A percentile compares a stretch with the other conserved stretches of the same genome.
Evolutionary conservation across 1,284 basidiomycete genomes (phyloP).

Genomic region (Ustilago esculenta): DNA sequence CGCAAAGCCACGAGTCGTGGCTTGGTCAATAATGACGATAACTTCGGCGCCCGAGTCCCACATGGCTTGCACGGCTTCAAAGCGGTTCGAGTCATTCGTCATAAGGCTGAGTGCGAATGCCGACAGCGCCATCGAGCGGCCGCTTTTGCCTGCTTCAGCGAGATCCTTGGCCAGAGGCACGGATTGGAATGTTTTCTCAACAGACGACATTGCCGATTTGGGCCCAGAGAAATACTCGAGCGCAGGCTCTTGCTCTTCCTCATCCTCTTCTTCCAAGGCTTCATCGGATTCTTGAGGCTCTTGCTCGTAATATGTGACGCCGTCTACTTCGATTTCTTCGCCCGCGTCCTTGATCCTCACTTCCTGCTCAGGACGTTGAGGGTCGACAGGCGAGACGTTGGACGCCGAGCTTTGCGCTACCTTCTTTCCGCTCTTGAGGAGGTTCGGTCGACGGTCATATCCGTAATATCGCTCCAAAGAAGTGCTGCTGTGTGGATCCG

Average conservation of each 20-base stretch:
- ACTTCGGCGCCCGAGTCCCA: constrained; percentile 82
- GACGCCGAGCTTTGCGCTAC: constrained; percentile 28
- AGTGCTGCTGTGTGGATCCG: constrained; percentile 2
- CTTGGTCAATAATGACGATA: constrained; percentile 82
- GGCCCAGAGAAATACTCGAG: constrained; percentile 29
- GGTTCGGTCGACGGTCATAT: constrained; percentile 38
- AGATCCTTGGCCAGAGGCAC: constrained; percentile 35
- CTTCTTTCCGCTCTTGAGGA: constrained; percentile 45
- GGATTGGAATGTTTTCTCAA: constrained; percentile 31
- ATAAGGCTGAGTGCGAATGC: constrained; percentile 85
- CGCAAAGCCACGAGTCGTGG: constrained; percentile 80
- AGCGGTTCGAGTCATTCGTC: constrained; percentile 74
- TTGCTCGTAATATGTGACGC: constrained; percentile 33
- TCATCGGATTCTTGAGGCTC: constrained; percentile 7
- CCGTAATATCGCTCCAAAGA: constrained; percentile 34
- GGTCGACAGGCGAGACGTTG: constrained; percentile 22
- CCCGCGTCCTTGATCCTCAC: constrained; percentile 29
- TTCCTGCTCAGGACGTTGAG: constrained; percentile 6
- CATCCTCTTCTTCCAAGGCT: not conserved
- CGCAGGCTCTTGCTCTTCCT: constrained; percentile 1
- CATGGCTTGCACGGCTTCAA: constrained; percentile 79
- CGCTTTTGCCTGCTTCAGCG: not conserved
- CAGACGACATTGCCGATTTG: constrained; percentile 28
- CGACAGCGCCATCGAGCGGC: constrained; percentile 77
- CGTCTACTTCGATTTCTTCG: constrained; percentile 34